phyloP scores from a whole-genome alignment of 805 yeast genomes.

The Starmerella cellae region DNA sequence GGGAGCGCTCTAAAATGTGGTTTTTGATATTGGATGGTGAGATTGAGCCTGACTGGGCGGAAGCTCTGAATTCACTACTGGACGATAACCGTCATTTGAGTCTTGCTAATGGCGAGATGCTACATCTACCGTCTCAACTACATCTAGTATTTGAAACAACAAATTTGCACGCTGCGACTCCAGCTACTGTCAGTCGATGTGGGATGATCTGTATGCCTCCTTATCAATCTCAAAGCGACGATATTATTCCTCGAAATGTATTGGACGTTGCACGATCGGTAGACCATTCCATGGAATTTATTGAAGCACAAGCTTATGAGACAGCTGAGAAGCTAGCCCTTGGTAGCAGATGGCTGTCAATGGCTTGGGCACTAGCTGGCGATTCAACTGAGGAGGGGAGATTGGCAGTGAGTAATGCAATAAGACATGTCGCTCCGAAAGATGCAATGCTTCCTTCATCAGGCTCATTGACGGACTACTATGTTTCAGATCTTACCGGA shows the following conservation, averaged over 20 bases:
- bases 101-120: conserved; percentile 78
- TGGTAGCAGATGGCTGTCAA: conserved; percentile 25
- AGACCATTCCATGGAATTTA: conserved; percentile 43
- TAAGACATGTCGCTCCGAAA: conserved; percentile 1
- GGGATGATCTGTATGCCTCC: conserved; percentile 55
- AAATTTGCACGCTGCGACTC: conserved; percentile 52
- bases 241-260: conserved; percentile 11
- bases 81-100: conserved; percentile 79
- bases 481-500: conserved; percentile 34
- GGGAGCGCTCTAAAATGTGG: conserved; percentile 40
- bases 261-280: conserved; percentile 24
- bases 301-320: conserved; percentile 28
- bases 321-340: conserved; percentile 33
- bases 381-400: conserved; percentile 27
- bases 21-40: conserved; percentile 91
- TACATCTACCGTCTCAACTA: conserved; percentile 51
- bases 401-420: background rate
- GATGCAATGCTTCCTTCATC: background rate
- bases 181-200: conserved; percentile 87
- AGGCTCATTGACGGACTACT: conserved; percentile 31
- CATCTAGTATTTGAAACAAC: conserved; percentile 68
- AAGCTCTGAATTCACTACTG: conserved; percentile 73
- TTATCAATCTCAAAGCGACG: too few species aligned
- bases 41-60: conserved; percentile 89
- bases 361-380: conserved; percentile 57